phyloP scores from a whole-genome alignment of 2,329 filamentous ascomycete species.

The Diaporthe vaccinii region DNA sequence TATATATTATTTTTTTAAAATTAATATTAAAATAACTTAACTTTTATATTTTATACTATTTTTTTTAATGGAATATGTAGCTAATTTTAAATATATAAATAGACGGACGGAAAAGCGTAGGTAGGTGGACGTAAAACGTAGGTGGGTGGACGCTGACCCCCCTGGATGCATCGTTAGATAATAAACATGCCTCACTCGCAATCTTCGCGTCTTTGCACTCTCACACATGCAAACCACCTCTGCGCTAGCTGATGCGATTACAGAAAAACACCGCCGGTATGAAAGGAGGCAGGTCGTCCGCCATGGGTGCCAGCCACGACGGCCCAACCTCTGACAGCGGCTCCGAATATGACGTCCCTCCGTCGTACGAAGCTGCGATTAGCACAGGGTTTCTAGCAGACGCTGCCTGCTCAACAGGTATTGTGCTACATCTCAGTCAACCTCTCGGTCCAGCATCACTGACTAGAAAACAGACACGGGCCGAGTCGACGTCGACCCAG shows the following conservation, averaged over 20 bases:
- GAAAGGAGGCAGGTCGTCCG: neutral
- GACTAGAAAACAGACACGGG: conserved; percentile 6
- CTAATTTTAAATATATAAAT: no score
- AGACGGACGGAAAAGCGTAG: no score
- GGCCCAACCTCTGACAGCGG: neutral
- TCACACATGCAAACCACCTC: neutral
- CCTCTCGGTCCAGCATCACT: neutral
- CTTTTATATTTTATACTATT: no score
- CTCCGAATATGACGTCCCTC: neutral
- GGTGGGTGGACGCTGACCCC: no score
- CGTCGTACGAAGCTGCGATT: neutral
- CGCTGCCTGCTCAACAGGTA: neutral
- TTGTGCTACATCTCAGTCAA: neutral
- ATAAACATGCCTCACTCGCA: neutral
- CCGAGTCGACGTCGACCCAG: conserved; percentile 10
- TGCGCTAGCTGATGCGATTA: neutral
- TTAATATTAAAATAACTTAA: no score
- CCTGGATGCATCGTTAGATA: no score
- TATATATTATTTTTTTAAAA: no score
- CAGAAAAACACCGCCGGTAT: neutral
- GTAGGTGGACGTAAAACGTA: no score
- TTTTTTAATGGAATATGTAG: no score
- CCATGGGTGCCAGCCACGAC: neutral
- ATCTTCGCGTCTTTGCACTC: neutral
- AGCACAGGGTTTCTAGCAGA: neutral